Evolutionary conservation across 768 basidiomycete species (phyloP).

Genomic region (Rhizopogon rudus): DNA sequence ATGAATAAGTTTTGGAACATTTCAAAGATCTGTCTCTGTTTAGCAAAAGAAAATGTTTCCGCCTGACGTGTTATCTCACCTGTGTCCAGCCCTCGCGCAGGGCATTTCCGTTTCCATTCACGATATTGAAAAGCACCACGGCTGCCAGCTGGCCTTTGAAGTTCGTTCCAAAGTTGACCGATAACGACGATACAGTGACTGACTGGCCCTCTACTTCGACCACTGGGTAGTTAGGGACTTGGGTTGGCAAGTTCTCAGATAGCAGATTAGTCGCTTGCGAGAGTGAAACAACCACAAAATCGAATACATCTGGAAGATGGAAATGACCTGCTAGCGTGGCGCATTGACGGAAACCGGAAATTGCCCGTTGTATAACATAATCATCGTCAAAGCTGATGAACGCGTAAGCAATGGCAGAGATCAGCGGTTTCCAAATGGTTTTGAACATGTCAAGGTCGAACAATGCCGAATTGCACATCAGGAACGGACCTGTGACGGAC

Average conservation of each 20-base stretch:
- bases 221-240: slow-evolving; percentile 80
- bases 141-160: slow-evolving; percentile 95
- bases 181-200: slow-evolving; percentile 86
- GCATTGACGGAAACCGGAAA: slow-evolving; percentile 95
- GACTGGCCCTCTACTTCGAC: slow-evolving; percentile 88
- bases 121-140: slow-evolving; percentile 95
- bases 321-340: slow-evolving; percentile 90
- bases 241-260: slow-evolving; percentile 62
- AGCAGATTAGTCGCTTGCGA: slow-evolving; percentile 89
- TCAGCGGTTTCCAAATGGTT: slow-evolving; percentile 86
- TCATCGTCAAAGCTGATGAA: slow-evolving; percentile 97
- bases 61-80: slow-evolving; percentile 34
- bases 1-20: slow-evolving; percentile 97
- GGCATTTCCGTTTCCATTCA: slow-evolving; percentile 92
- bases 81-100: slow-evolving; percentile 94
- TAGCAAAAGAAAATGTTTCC: not conserved
- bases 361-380: slow-evolving; percentile 90
- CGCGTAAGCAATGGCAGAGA: slow-evolving; percentile 92
- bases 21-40: slow-evolving; percentile 75
- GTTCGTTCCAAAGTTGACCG: slow-evolving; percentile 91
- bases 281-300: slow-evolving; percentile 90
- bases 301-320: slow-evolving; percentile 90
- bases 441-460: slow-evolving; percentile 96
- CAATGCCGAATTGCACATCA: slow-evolving; percentile 71
- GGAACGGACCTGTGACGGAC: slow-evolving; percentile 37